phyloP scores from a whole-genome alignment of 805 yeast genomes.

The Nakazawaea molendinolei region DNA sequence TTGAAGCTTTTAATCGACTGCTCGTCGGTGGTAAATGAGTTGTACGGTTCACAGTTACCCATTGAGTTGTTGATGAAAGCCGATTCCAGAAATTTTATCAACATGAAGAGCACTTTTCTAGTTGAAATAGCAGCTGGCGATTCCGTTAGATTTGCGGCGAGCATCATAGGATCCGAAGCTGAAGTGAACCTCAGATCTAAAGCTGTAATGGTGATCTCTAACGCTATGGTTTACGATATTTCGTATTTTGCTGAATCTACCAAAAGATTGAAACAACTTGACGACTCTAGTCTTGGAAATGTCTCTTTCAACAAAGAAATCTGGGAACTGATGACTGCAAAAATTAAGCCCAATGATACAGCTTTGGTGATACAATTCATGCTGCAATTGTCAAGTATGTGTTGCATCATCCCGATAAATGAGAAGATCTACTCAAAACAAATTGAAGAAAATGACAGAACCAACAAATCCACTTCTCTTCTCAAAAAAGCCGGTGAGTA shows the following conservation, averaged over 20 bases:
- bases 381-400: constrained; percentile 2
- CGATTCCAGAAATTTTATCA: constrained; percentile 44
- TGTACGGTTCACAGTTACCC: constrained; percentile 23
- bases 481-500: background rate
- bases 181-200: constrained; percentile 1
- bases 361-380: constrained; percentile 9
- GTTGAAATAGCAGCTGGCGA: constrained; percentile 12
- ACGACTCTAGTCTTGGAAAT: constrained; percentile 2
- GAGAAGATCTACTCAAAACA: background rate
- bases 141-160: too few relatives aligned
- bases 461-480: background rate
- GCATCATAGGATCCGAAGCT: too few relatives aligned
- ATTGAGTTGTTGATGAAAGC: constrained; percentile 32
- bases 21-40: constrained; percentile 10
- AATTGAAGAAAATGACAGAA: constrained; percentile 1
- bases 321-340: constrained; percentile 6
- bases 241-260: constrained; percentile 34
- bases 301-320: background rate
- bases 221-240: constrained; percentile 41
- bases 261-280: constrained; percentile 24
- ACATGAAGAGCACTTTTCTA: constrained; percentile 32
- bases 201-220: constrained; percentile 31
- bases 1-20: constrained; percentile 13
- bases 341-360: constrained; percentile 2
- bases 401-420: constrained; percentile 9